A percentile compares a stretch with the other conserved stretches of the same genome.
These are phyloP conservation scores for Besnoitia besnoiti DNA, from an alignment of 169 alveolate genomes.

Conservation along the genomic window DNA sequence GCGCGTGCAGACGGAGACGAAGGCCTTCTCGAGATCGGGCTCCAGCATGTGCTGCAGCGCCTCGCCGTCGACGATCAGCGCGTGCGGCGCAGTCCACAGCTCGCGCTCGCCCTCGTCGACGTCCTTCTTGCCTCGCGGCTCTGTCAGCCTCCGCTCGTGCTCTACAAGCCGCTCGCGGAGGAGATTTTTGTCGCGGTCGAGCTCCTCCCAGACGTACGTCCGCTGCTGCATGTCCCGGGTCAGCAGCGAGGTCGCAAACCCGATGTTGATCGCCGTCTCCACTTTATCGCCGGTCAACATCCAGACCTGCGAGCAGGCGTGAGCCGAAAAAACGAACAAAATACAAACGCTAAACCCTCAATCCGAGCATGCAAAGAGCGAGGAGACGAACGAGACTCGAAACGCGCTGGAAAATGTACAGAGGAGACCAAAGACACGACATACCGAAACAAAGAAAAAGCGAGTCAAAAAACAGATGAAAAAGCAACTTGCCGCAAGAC, in stretches of 20 bases:
- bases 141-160: neutral
- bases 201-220: slow-evolving; percentile 44
- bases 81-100: neutral
- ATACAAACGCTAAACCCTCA: neutral
- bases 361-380: neutral
- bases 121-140: neutral
- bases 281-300: slow-evolving; percentile 97
- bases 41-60: slow-evolving; percentile 49
- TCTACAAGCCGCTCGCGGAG: neutral
- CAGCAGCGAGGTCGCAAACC: slow-evolving; percentile 69
- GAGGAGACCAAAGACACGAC: too few species aligned
- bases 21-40: neutral
- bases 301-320: slow-evolving; percentile 78
- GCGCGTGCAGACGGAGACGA: slow-evolving; percentile 41
- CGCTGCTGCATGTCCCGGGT: neutral
- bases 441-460: neutral
- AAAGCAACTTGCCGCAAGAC: neutral
- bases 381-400: neutral
- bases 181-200: neutral
- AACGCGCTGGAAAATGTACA: neutral
- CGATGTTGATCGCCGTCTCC: slow-evolving; percentile 95
- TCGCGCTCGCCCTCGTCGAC: neutral
- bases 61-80: slow-evolving; percentile 58
- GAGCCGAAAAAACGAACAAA: neutral
- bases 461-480: neutral